A percentile compares a stretch with the other conserved stretches of the same genome.
phyloP scores from a whole-genome alignment of 345 rosid genomes.

The Geranium brycei region DNA sequence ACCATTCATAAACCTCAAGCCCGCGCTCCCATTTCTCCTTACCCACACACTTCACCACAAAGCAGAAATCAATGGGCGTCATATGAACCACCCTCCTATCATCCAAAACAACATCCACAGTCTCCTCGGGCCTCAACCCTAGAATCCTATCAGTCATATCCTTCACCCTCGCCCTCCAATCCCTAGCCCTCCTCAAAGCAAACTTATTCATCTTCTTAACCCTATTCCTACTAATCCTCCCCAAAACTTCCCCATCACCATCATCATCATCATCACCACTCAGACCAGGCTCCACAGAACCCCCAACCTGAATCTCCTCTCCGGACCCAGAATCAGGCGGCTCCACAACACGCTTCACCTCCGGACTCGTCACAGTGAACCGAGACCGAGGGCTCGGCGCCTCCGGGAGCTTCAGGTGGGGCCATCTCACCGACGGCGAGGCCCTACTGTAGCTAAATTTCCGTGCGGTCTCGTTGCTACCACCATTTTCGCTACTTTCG shows the following conservation, averaged over 20 bases:
- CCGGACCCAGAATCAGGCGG: constrained; percentile 10
- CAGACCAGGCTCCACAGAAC: constrained; percentile 5
- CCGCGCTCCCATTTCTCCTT: constrained; percentile 83
- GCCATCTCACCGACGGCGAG: constrained; percentile 85
- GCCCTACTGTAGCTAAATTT: constrained; percentile 76
- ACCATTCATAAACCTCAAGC: constrained; percentile 87
- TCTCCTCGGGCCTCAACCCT: constrained; percentile 37
- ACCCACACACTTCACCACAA: constrained; percentile 79
- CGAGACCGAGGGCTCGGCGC: constrained; percentile 25
- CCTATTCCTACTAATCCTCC: constrained; percentile 37
- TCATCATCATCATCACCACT: constrained; percentile 3
- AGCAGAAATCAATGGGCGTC: constrained; percentile 86
- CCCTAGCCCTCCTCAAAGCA: constrained; percentile 73
- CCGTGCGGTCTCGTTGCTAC: not conserved
- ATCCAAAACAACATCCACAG: constrained; percentile 76
- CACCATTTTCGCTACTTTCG: not conserved
- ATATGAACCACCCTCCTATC: constrained; percentile 59
- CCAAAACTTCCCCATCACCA: constrained; percentile 18
- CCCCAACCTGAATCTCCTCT: not conserved
- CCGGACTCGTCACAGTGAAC: constrained; percentile 19
- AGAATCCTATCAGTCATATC: constrained; percentile 54
- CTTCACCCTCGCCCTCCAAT: constrained; percentile 80
- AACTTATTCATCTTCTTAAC: constrained; percentile 74
- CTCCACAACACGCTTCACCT: constrained; percentile 10
- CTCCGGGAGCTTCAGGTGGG: constrained; percentile 49